phyloP scores from a whole-genome alignment of 2,329 filamentous ascomycete species.

The Aureobasidium zeae region DNA sequence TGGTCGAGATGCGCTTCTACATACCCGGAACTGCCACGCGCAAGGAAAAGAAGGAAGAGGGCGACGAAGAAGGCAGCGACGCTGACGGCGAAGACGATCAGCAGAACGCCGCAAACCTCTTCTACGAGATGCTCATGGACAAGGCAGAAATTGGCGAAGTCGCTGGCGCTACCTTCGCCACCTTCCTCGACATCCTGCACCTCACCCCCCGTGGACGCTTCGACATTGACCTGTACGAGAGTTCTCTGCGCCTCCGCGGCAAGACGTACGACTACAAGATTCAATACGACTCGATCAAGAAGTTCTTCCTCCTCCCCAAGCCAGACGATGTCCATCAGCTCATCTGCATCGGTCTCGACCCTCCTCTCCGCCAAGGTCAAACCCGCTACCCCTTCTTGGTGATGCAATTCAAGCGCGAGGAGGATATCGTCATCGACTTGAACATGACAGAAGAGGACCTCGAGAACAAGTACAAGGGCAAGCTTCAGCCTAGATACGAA shows the following conservation, averaged over 20 bases:
- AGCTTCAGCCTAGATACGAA: slow-evolving; percentile 81
- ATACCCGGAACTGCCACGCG: slow-evolving; percentile 80
- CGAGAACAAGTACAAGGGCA: slow-evolving; percentile 79
- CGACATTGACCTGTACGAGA: slow-evolving; percentile 99
- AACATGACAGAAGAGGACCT: slow-evolving; percentile 91
- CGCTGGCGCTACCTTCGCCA: slow-evolving; percentile 95
- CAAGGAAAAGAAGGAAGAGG: slow-evolving; percentile 60
- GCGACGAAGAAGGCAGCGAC: slow-evolving; percentile 59
- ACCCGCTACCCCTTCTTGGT: slow-evolving; percentile 97
- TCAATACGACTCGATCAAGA: slow-evolving; percentile 94
- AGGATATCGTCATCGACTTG: slow-evolving; percentile 90
- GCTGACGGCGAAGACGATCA: slow-evolving; percentile 55
- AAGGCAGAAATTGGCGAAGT: slow-evolving; percentile 99
- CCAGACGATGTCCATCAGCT: slow-evolving; percentile 96
- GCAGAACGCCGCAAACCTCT: slow-evolving; percentile 91
- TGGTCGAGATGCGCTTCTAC: slow-evolving; percentile 98
- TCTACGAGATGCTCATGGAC: slow-evolving; percentile 95
- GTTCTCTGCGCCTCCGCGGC: slow-evolving; percentile 88
- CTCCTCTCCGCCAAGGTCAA: slow-evolving; percentile 90
- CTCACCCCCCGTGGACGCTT: slow-evolving; percentile 97
- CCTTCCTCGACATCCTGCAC: slow-evolving; percentile 92
- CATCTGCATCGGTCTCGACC: slow-evolving; percentile 88
- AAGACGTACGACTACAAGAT: slow-evolving; percentile 99
- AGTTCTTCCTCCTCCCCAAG: slow-evolving; percentile 96
- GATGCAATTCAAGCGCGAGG: slow-evolving; percentile 97